Conservation (phyloP, 2,329 filamentous ascomycete genomes). For the Acephala macrosclerotiorum region DNA sequence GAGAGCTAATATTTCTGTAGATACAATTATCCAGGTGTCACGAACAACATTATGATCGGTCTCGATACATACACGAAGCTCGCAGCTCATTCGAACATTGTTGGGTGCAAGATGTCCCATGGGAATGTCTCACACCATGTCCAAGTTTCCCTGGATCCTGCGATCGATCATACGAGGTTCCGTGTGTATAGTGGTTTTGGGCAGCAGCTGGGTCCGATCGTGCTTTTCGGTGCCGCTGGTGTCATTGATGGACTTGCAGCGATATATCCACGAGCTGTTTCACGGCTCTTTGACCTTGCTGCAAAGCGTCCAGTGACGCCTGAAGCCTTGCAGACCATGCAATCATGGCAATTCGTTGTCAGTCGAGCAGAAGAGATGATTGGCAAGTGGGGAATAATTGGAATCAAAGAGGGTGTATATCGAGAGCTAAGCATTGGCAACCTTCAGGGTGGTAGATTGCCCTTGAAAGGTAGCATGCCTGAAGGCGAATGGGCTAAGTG, state of each 20-base stretch:
- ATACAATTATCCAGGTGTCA: conserved; percentile 66
- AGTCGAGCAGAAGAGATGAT: conserved; percentile 66
- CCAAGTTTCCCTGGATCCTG: conserved; percentile 63
- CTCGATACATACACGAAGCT: conserved; percentile 63
- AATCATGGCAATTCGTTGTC: conserved; percentile 63
- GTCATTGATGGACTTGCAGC: conserved; percentile 72
- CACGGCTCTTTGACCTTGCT: conserved; percentile 59
- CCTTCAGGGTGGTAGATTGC: conserved; percentile 62
- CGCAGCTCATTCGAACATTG: conserved; percentile 68
- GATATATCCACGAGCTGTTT: conserved; percentile 66
- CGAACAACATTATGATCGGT: conserved; percentile 65
- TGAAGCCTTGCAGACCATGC: conserved; percentile 54
- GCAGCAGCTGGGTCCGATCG: conserved; percentile 67
- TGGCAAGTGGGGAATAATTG: conserved; percentile 63
- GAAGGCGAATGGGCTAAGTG: conserved; percentile 56
- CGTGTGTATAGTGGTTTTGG: conserved; percentile 67
- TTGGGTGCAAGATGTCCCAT: conserved; percentile 72
- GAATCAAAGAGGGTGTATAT: conserved; percentile 68
- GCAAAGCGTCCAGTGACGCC: conserved; percentile 47
- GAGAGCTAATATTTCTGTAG: conserved; percentile 33
- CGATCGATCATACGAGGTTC: conserved; percentile 64
- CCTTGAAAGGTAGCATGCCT: conserved; percentile 61
- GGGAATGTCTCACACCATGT: conserved; percentile 67
- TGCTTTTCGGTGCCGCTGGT: conserved; percentile 66
- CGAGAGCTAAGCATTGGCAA: conserved; percentile 63